Evolutionary conservation across 2,329 filamentous ascomycete species (phyloP).

Genomic region (Venturia oleaginea): DNA sequence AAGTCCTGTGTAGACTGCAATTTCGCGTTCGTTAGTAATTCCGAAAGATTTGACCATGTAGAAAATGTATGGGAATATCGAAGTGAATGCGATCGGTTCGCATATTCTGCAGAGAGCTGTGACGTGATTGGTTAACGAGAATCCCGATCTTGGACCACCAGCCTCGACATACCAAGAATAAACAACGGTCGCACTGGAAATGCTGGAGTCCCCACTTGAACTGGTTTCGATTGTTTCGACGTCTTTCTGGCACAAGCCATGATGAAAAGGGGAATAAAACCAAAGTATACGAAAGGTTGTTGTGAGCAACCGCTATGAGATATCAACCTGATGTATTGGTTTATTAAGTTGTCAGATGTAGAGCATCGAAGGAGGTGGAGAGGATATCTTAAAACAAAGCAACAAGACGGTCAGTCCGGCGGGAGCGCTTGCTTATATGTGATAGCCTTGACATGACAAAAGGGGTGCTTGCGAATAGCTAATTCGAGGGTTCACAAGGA

Average conservation of each 20-base stretch:
- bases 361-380: neutral
- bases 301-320: neutral
- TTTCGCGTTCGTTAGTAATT: constrained; percentile 69
- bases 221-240: neutral
- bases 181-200: constrained; percentile 50
- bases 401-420: neutral
- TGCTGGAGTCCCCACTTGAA: neutral
- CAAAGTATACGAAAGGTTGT: neutral
- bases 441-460: constrained; percentile 2
- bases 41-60: constrained; percentile 93
- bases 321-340: neutral
- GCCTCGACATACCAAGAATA: constrained; percentile 39
- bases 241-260: neutral
- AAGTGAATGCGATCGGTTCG: constrained; percentile 99
- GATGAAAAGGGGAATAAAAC: neutral
- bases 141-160: neutral
- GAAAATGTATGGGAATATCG: constrained; percentile 97
- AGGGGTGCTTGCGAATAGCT: constrained; percentile 4
- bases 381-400: too few species aligned
- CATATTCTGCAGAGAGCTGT: constrained; percentile 87
- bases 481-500: constrained; percentile 5
- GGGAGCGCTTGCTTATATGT: constrained; percentile 5
- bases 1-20: constrained; percentile 89
- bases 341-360: neutral
- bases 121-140: constrained; percentile 7